Evolutionary conservation across 1,139 yeast genomes (phyloP), one percentile per base, ranked within the genome.

Genomic region (Debaryomyces robertsiae): DNA sequence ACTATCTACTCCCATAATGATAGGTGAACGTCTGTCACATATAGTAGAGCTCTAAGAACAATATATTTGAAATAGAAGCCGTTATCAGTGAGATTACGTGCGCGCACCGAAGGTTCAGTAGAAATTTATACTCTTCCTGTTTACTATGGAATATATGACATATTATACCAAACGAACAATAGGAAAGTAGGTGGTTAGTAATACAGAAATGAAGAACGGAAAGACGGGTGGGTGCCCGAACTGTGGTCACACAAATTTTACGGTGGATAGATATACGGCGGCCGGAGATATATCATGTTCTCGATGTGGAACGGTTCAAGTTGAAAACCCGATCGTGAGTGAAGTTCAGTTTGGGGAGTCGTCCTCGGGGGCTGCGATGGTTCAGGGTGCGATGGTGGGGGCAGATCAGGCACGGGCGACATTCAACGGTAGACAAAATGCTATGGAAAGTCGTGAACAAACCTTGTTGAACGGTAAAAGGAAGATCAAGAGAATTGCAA

Each of bases 311-410:
- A 69, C 81, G 18, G 98, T 93, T 30, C 78, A 79, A 41, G 95
- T 89, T 53, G 98, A 91, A 59, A 87, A 90, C 54, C 95, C 95
- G 23, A 91, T 93, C 53, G 98, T 94, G 19, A 82, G 95, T 17
- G 98, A 94, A 59, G 94, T 94, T 43, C 88, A 94, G 15, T 93
- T 91, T 65, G 95, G 95, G 31, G 99, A 94, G 57, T 78, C 90
- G 3, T 77, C 95, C 9, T 75, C 84, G 19, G 99, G 99, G 50
- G 98, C 96, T 7, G 97, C 98, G 27, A 81, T 87, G 45, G 96
- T 93, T 2, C 96, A 90, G 51, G 99, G 99, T 55, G 81, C 95
- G 31, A 91, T 88, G 75, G 84, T 93, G 32, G 88, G 90, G 30
- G 84, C 89, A 0, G 98, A 89, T 57, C 97, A 91, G 62, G 72